phyloP scores from a whole-genome alignment of 768 basidiomycete genomes.

The Chalciporus chontae region DNA sequence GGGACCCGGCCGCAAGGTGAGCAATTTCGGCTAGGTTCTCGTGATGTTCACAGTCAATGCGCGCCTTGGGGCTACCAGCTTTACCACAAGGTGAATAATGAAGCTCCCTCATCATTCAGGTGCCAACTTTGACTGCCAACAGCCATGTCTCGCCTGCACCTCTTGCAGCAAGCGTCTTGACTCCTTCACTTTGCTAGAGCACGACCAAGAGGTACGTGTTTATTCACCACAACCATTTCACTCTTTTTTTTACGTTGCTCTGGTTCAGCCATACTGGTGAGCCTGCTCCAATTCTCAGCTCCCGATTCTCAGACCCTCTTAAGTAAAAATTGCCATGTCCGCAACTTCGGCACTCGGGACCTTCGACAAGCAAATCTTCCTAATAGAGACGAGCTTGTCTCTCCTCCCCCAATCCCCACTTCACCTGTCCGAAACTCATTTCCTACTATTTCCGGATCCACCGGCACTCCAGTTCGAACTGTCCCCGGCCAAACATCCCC shows the following conservation, averaged over 20 bases:
- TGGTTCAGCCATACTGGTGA: constrained; percentile 43
- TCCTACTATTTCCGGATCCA: constrained; percentile 9
- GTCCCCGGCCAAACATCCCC: constrained; percentile 26
- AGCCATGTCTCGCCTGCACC: constrained; percentile 81
- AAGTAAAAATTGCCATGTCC: constrained; percentile 82
- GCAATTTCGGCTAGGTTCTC: constrained; percentile 17
- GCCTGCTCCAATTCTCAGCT: constrained; percentile 1
- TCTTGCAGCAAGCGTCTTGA: constrained; percentile 77
- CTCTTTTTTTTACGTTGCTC: constrained; percentile 2
- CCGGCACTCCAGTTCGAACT: constrained; percentile 11
- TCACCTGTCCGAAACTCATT: constrained; percentile 28
- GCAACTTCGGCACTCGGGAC: constrained; percentile 74
- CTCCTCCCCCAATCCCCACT: constrained; percentile 28
- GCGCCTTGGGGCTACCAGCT: constrained; percentile 40
- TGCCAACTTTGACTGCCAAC: neutral
- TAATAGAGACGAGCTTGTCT: constrained; percentile 37
- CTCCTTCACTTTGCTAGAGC: constrained; percentile 73
- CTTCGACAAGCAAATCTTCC: constrained; percentile 71
- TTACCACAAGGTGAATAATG: constrained; percentile 66
- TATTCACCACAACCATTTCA: neutral
- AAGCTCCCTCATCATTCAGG: constrained; percentile 1
- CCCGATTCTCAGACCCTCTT: neutral
- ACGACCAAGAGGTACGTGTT: constrained; percentile 67
- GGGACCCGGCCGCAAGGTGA: constrained; percentile 86
- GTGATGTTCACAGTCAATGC: constrained; percentile 3